Evolutionary conservation across 2,329 filamentous ascomycete species (phyloP), one percentile per base, ranked within the genome.

Genomic region (Sporothrix humicola): DNA sequence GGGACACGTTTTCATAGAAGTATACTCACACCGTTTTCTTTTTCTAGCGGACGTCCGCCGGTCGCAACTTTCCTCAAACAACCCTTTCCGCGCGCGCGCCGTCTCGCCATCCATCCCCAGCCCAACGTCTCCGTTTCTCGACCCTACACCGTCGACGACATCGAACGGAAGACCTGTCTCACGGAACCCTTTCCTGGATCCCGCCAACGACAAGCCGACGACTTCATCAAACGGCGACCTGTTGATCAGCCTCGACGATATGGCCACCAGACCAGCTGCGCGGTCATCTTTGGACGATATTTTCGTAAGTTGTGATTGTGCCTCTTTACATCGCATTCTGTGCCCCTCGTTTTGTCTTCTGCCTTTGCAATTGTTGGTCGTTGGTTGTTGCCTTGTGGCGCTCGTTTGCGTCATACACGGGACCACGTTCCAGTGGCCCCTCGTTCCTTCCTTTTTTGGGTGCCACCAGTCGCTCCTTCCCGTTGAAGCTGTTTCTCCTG

Each of bases 21-120:
- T 70, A 69, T 69, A 69, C 73, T 76, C 58, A 72, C 72, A 73
- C 75, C 56, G 50, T 66, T 59, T 58, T 59, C 68, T 54, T 42
- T 63, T 71, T 74, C 52, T 68, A 73, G 72, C 77, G 73, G 76
- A 71, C 73, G 77, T 77, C 78, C 79, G 71, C 26, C 46, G 44
- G 54, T 44, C 59, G 13, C 73, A 74, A 13, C 71, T 74, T 15
- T 37, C 71, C 10, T 74, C 73, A 7, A 74, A 74, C 69, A 74
- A 74, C 20, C 73, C 73, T 12, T 74, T 74, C 54, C 73, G 73
- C 9, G 17, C 70, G 37, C 73, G 72, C 13, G 63, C 72, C 13
- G 71, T 74, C 2, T 73, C 73, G 10, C 72, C 73, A 9, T 68
- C 68, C 8, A 59, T 58, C 17, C 71, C 73, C 42, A 71, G 65